Evolutionary conservation across 495 filamentous ascomycete species (phyloP), one percentile per base, ranked within the genome.

Genomic region (Aspergillus heteromorphus): DNA sequence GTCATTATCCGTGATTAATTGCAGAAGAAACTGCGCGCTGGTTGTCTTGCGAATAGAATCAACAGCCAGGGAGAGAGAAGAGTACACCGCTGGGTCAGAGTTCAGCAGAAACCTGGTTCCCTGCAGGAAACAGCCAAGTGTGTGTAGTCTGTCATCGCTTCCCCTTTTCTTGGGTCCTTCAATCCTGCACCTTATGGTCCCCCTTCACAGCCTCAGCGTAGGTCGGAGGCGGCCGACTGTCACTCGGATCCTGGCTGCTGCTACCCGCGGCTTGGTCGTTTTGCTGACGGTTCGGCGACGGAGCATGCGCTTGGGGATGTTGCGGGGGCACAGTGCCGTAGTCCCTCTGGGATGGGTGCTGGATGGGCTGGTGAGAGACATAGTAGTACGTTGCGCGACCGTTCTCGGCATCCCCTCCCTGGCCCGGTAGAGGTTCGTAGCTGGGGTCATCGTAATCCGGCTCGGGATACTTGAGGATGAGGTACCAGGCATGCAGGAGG

Each of bases 401-500:
- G 42, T 72, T 68, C 54, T 77, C 75, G 40, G 73, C 70, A 40
- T 75, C 72, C 6, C 65, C 59, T 21, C 67, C 61, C 63, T 65
- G 65, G 64, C 73, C 72, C 73, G 79, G 74, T 45, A 85, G 67
- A 30, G 73, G 66, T 45, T 85, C 77, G 70, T 93, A 90, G 55
- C 79, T 77, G 56, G 79, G 83, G 23, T 81, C 69, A 51, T 76
- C 73, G 13, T 69, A 67, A 48, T 77, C 69, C 6, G 75, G 73
- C 27, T 97, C 92, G 21, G 95, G 95, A 69, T 87, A 89, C 66
- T 87, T 86, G 65, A 86, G 75, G 76, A 98, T 96, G 72, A 98
- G 96, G 83, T 97, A 98, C 92, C 92, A 97, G 65, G 93, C 81
- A 72, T 98, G 93, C 6, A 98, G 71, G 20, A 97, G 83, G 49